These are phyloP conservation scores for Claviceps quebecensis DNA, from an alignment of 2,329 filamentous ascomycete species.

Conservation along the genomic window DNA sequence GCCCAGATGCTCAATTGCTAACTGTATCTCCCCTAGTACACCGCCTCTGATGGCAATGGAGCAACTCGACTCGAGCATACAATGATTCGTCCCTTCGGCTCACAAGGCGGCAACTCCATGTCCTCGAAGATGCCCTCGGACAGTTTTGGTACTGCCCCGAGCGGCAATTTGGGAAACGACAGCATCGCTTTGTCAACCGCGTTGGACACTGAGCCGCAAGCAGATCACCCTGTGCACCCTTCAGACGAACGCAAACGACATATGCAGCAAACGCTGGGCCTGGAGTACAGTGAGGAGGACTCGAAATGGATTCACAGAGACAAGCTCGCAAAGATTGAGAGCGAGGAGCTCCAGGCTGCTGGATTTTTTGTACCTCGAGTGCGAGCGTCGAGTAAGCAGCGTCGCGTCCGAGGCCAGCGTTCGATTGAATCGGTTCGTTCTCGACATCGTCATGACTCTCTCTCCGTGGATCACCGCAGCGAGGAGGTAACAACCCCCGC, in stretches of 20 bases:
- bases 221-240: conserved; percentile 8
- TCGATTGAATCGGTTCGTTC: conserved; percentile 5
- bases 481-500: conserved; percentile 26
- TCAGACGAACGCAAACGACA: conserved; percentile 14
- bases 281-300: conserved; percentile 34
- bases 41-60: conserved; percentile 5
- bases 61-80: conserved; percentile 6
- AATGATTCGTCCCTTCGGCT: conserved; percentile 8
- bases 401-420: conserved; percentile 12
- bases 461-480: conserved; percentile 17
- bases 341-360: conserved; percentile 63
- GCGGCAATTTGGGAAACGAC: conserved; percentile 12
- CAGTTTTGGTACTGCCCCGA: conserved; percentile 14
- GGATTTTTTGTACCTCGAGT: conserved; percentile 49
- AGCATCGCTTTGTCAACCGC: conserved; percentile 10
- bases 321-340: conserved; percentile 72
- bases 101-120: conserved; percentile 14
- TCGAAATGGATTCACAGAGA: conserved; percentile 79
- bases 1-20: neutral
- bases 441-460: conserved; percentile 32
- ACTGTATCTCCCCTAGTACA: conserved; percentile 3
- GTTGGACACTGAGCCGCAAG: conserved; percentile 12
- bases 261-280: conserved; percentile 13
- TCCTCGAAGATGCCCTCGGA: conserved; percentile 23
- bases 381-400: conserved; percentile 37